These are phyloP conservation scores for Phytopythium aichiense DNA, from an alignment of 352 stramenopile species.

Conservation along the genomic window DNA sequence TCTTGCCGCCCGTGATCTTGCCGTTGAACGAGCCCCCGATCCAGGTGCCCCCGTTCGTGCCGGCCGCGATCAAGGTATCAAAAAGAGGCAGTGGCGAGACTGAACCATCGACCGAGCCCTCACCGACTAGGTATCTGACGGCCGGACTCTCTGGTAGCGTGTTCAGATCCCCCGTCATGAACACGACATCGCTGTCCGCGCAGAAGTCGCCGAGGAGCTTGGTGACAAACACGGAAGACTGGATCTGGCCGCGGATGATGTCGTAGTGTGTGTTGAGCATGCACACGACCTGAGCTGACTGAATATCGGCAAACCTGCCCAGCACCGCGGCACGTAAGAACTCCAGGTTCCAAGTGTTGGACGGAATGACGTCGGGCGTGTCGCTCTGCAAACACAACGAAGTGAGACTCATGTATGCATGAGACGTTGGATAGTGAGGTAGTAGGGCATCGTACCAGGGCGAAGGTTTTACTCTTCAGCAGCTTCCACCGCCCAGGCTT, in stretches of 20 bases:
- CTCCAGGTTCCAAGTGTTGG: slow-evolving; percentile 67
- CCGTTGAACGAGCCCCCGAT: slow-evolving; percentile 53
- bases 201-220: slow-evolving; percentile 40
- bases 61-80: slow-evolving; percentile 48
- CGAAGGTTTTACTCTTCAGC: slow-evolving; percentile 43
- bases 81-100: slow-evolving; percentile 52
- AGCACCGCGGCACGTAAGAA: slow-evolving; percentile 57
- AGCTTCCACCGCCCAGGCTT: slow-evolving; percentile 34
- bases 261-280: slow-evolving; percentile 82
- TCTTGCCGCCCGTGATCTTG: slow-evolving; percentile 27
- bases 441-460: slow-evolving; percentile 32
- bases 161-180: slow-evolving; percentile 78
- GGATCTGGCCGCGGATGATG: slow-evolving; percentile 41
- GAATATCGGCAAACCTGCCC: slow-evolving; percentile 39
- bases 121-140: slow-evolving; percentile 38
- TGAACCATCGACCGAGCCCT: slow-evolving; percentile 19
- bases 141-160: slow-evolving; percentile 23
- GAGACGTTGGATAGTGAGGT: slow-evolving; percentile 20
- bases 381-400: slow-evolving; percentile 37
- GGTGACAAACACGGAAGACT: slow-evolving; percentile 51
- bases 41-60: slow-evolving; percentile 43
- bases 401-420: slow-evolving; percentile 1
- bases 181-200: slow-evolving; percentile 34
- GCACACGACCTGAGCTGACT: slow-evolving; percentile 29
- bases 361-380: slow-evolving; percentile 49